Base-by-base conservation (phyloP, 2,329 filamentous ascomycete species). In the Alternaria longipes region DNA sequence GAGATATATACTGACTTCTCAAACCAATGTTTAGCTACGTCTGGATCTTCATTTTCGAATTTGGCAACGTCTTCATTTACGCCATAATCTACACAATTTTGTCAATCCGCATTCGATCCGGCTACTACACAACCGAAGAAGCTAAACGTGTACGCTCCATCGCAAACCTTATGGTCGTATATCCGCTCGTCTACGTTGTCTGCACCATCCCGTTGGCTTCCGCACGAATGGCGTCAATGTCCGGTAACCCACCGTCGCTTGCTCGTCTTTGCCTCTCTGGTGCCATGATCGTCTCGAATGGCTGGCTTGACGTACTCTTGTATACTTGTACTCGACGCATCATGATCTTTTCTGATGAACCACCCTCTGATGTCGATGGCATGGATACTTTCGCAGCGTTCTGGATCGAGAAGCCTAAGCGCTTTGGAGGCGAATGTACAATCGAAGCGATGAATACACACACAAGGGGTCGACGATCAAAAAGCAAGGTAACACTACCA, bases 161-260 rank as follows among this genome's bases (percentile, higher is more conserved):
- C 44, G 78, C 83, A 6, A 81, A 86, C 8, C 87, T 91, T 63
- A 86, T 87, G 84, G 80, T 90, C 30, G 81, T 90, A 8, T 92
- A 92, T 62, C 90, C 90, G 0, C 71, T 89, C 65, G 88, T 91
- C 64, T 91, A 91, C 73, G 83, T 90, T 7, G 68, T 90, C n/a
- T 90, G 89, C 71, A 91, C 89, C 0, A 82, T 89, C 0, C 90
- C 90, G 0, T 81, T 92, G 0, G 88, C 89, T 5, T 82, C 86
- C 0, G 87, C 88, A 14, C 85, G 89, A 60, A 88, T 91, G 70
- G 84, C 85, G 16, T 84, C 84, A 20, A 89, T 91, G 85, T 83
- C 85, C 0, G 85, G 86, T 1, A 77, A 80, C 9, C 77, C 79
- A 22, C 79, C 80, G 16, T 79, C 79, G 20, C 70, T 77, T 3